Conservation (phyloP, 225 moss, liverwort and hornwort genomes). For the Straminergon stramineum region DNA sequence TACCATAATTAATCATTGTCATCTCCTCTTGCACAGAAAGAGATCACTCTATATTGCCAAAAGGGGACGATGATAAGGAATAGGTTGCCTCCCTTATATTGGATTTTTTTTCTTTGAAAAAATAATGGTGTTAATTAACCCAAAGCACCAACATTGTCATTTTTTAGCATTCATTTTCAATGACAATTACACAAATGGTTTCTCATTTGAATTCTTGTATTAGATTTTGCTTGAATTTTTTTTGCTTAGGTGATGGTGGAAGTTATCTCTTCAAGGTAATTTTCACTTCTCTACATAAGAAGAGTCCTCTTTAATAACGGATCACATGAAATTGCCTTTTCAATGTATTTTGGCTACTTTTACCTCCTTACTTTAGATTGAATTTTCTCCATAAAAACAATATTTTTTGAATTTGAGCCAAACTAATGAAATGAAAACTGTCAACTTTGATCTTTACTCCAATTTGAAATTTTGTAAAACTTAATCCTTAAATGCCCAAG, state of each 20-base stretch:
- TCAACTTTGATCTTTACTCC: not conserved
- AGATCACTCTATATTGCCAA: no score
- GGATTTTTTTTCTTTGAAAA: not conserved
- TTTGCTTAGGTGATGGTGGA: not conserved
- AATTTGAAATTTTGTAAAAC: not conserved
- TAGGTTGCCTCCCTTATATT: no score
- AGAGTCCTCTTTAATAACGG: rapidly evolving
- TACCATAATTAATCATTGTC: no score
- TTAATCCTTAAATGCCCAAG: no score
- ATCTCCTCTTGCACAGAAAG: no score
- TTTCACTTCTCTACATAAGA: not conserved
- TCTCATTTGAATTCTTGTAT: not conserved
- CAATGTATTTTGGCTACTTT: no score
- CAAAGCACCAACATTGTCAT: rapidly evolving
- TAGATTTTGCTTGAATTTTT: not conserved
- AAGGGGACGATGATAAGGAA: no score
- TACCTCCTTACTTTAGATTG: rapidly evolving
- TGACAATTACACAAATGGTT: rapidly evolving
- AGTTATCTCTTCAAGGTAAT: no score
- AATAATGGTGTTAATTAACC: not conserved
- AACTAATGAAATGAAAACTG: not conserved
- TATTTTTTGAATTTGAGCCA: no score
- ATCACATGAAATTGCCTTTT: not conserved
- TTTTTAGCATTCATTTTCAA: not conserved
- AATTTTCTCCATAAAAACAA: not conserved